These are phyloP conservation scores for Magnolia kwangsiensis DNA, from an alignment of 164 flowering plant genomes.

Conservation along the genomic window DNA sequence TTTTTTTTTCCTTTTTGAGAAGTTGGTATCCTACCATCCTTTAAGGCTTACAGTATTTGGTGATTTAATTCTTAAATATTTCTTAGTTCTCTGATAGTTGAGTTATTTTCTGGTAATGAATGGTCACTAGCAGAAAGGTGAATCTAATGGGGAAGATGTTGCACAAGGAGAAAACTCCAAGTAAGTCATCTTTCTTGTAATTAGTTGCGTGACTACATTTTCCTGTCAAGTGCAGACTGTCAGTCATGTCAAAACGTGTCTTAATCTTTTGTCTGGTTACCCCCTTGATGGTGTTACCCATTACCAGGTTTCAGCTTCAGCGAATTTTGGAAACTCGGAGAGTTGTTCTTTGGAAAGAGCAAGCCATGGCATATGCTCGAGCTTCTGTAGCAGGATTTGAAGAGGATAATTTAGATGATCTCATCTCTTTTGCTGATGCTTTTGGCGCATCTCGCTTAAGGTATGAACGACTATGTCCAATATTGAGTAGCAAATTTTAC, in stretches of 20 bases:
- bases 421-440: slow-evolving; percentile 66
- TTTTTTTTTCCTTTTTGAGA: neutral
- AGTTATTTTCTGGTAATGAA: slow-evolving; percentile 14
- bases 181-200: slow-evolving; percentile 34
- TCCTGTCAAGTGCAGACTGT: neutral
- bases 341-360: slow-evolving; percentile 75
- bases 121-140: slow-evolving; percentile 33
- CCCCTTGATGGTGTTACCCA: slow-evolving; percentile 5
- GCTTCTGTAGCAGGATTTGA: slow-evolving; percentile 86
- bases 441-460: slow-evolving; percentile 92
- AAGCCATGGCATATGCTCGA: slow-evolving; percentile 93
- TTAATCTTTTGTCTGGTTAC: slow-evolving; percentile 12
- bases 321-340: slow-evolving; percentile 73
- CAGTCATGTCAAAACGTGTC: neutral
- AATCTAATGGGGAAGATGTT: slow-evolving; percentile 32
- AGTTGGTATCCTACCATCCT: no score
- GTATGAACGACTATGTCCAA: slow-evolving; percentile 26
- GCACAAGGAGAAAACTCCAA: slow-evolving; percentile 70
- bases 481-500: neutral
- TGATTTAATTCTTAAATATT: neutral
- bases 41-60: no score
- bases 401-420: slow-evolving; percentile 53
- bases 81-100: slow-evolving; percentile 1
- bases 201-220: neutral
- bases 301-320: slow-evolving; percentile 65